Evolutionary conservation across 2,329 filamentous ascomycete species (phyloP), one percentile per base, ranked within the genome.

Genomic region (Monosporascus sp.): DNA sequence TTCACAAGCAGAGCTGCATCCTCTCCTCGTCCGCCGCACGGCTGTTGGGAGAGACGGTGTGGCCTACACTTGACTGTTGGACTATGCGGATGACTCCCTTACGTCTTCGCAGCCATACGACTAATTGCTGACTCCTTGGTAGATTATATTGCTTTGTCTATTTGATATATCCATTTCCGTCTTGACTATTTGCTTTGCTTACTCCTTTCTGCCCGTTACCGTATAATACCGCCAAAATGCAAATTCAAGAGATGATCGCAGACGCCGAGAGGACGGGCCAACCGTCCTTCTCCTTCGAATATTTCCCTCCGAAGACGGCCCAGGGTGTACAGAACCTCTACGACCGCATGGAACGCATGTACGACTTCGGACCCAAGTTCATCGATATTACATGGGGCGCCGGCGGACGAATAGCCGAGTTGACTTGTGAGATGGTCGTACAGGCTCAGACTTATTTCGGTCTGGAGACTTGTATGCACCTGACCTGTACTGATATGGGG

Each of bases 301-400:
- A 96, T 80, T 99, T 99, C 74, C 94, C 94, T 49, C 94, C 94
- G 39, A 99, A 99, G 78, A 99, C 94, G 7, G 88, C 90, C 11
- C 90, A 94, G 75, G 94, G 94, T 80, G 93, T 99, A 14, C 94
- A 99, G 76, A 99, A 99, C 72, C 85, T 99, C 54, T 99, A 99
- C 79, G 94, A 99, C 65, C 90, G 94, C 63, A 97, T 99, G 89
- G 94, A 99, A 74, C 91, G 92, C 74, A 99, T 99, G 94, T 91
- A 96, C 73, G 84, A 87, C 65, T 83, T 95, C 58, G 94, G 91
- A 2, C 94, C 93, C 58, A 88, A 92, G 66, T 99, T 99, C 77
- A 91, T 99, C 70, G 94, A 99, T 72, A 88, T 99, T 66, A 99
- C 94, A 57, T 99, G 94, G 94, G 95, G 95, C 58, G 94, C 94